phyloP scores from a whole-genome alignment of 169 alveolate species.

The Plasmodium falciparum region DNA sequence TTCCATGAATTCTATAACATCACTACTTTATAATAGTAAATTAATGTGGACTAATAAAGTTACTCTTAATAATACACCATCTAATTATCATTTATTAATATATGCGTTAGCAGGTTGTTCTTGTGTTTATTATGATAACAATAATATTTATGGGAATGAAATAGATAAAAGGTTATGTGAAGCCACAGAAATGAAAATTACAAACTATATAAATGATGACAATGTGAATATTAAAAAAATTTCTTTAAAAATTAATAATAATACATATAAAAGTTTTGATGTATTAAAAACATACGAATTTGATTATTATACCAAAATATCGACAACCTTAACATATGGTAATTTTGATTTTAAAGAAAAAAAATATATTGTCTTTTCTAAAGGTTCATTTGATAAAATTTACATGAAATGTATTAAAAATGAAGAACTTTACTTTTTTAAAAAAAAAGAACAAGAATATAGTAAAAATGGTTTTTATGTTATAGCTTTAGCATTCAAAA shows the following conservation, averaged over 20 bases:
- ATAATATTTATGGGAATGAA: constrained; percentile 58
- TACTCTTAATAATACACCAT: constrained; percentile 56
- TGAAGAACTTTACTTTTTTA: constrained; percentile 36
- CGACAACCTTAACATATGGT: constrained; percentile 64
- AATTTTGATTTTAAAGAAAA: constrained; percentile 46
- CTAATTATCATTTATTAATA: constrained; percentile 40
- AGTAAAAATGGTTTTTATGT: constrained; percentile 75
- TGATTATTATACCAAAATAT: constrained; percentile 66
- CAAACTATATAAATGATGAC: constrained; percentile 31
- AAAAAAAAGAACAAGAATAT: constrained; percentile 76
- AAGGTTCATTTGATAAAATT: constrained; percentile 73
- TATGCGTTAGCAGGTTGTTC: constrained; percentile 74
- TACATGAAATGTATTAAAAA: constrained; percentile 55
- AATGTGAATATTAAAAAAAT: constrained; percentile 48
- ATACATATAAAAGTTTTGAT: constrained; percentile 24
- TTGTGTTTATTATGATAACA: constrained; percentile 47
- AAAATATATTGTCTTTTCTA: constrained; percentile 52
- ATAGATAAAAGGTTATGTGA: constrained; percentile 60
- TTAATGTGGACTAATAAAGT: constrained; percentile 61
- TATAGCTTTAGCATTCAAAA: constrained; percentile 71
- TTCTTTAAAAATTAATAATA: constrained; percentile 34
- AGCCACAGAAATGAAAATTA: constrained; percentile 63
- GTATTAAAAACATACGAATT: constrained; percentile 48
- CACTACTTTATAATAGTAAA: constrained; percentile 69
- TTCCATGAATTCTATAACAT: constrained; percentile 41